phyloP scores from a whole-genome alignment of 176 grass and related monocot genomes.

The Musa acuminata region DNA sequence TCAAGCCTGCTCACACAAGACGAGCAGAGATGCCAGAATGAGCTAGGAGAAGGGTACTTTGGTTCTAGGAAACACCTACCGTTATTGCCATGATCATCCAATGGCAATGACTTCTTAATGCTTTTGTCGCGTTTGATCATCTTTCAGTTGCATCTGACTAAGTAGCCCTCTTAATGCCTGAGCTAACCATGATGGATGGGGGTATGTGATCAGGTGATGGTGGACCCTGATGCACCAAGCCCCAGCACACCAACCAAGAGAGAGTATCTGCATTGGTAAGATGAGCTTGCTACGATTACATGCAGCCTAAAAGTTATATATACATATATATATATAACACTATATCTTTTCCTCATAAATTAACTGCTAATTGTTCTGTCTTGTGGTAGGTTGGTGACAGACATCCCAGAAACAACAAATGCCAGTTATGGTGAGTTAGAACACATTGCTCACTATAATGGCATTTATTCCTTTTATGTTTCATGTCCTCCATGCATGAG shows the following conservation, averaged over 20 bases:
- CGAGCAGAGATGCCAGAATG: not conserved
- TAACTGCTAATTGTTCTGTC: not conserved
- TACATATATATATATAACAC: not conserved
- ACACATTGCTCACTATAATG: not conserved
- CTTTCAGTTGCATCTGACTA: too few relatives aligned
- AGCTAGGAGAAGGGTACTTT: not conserved
- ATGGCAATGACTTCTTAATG: not conserved
- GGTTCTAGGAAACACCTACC: slow-evolving; percentile 1
- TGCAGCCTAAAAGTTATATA: too few relatives aligned
- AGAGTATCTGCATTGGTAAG: slow-evolving; percentile 83
- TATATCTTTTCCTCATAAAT: slow-evolving; percentile 6
- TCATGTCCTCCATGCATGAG: too few relatives aligned
- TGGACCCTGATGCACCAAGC: slow-evolving; percentile 81
- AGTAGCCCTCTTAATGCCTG: too few relatives aligned
- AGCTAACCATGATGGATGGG: too few relatives aligned
- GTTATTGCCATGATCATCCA: not conserved
- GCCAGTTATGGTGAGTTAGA: slow-evolving; percentile 37
- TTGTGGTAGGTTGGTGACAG: slow-evolving; percentile 59
- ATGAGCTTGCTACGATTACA: too few relatives aligned
- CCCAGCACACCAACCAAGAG: slow-evolving; percentile 61
- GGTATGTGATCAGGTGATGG: slow-evolving; percentile 38
- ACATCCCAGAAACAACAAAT: slow-evolving; percentile 60
- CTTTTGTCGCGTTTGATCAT: too few relatives aligned
- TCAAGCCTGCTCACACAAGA: not conserved
- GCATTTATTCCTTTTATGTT: too few relatives aligned